Evolutionary conservation across 2,329 filamentous ascomycete species (phyloP), one percentile per base, ranked within the genome.

Genomic region (Claviceps spartinae): DNA sequence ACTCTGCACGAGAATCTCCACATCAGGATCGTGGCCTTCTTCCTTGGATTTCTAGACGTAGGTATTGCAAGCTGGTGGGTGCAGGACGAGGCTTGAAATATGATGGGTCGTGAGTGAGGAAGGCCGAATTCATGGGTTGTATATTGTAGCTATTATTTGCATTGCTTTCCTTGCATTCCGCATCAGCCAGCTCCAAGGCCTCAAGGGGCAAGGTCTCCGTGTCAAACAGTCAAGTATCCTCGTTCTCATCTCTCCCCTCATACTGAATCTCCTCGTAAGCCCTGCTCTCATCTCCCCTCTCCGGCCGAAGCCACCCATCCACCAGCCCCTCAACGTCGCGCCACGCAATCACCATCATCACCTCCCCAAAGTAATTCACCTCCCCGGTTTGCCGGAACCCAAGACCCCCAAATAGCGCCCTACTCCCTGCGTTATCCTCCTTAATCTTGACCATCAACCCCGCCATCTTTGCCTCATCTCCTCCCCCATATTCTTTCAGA

Each of bases 351-450:
- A 73, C 68, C 65, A 81, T 64, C 54, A 72, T 69, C n/a, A 81
- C 62, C 65, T 82, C 78, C 0, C 76, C 77, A 66, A 82, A 81
- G 58, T 81, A 81, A 58, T 81, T 78, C 49, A 75, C 73, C 2
- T 61, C 69, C 0, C 76, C 78, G n/a, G 65, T 62, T 62, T 76
- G 72, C 55, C 56, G 57, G 54, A 81, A 82, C 0, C 77, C 77
- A 47, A 81, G 60, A 37, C 70, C 67, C 55, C 60, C 62, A 56
- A 82, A 82, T 47, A 82, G 61, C 30, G 67, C 67, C 20, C 75
- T 69, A 54, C 78, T 81, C 1, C 67, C 69, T 7, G 47, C 59
- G 46, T 85, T 86, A 4, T 61, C 65, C 51, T 74, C 74, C 56
- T 82, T 75, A 58, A 79, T 82, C 62, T 81, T 82, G 2, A 71